These are phyloP conservation scores for Ophiocordyceps unilateralis DNA, from an alignment of 2,329 filamentous ascomycete genomes.

Conservation along the genomic window DNA sequence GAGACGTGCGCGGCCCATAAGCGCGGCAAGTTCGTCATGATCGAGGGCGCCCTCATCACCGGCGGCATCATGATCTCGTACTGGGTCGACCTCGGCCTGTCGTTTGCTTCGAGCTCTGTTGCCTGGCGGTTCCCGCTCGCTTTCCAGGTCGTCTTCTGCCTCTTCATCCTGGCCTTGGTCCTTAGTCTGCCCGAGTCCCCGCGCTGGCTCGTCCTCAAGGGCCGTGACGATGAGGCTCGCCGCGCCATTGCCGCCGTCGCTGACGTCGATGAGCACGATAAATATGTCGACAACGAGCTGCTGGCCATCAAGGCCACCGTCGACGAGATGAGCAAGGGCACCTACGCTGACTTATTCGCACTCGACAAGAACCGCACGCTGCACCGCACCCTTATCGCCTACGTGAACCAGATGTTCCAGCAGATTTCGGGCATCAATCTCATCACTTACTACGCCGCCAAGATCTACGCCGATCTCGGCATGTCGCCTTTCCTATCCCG, in stretches of 20 bases:
- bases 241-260: conserved; percentile 34
- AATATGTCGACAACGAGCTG: conserved; percentile 40
- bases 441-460: conserved; percentile 44
- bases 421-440: conserved; percentile 48
- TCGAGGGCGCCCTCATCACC: conserved; percentile 40
- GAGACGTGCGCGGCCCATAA: conserved; percentile 40
- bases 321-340: conserved; percentile 47
- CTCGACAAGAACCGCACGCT: conserved; percentile 38
- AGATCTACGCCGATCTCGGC: conserved; percentile 38
- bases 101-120: conserved; percentile 24
- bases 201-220: conserved; percentile 28
- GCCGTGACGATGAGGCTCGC: conserved; percentile 27
- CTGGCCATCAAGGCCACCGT: conserved; percentile 47
- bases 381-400: conserved; percentile 42
- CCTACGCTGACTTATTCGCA: conserved; percentile 39
- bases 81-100: conserved; percentile 43
- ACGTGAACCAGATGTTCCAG: conserved; percentile 45
- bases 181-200: conserved; percentile 37
- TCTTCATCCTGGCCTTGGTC: conserved; percentile 37
- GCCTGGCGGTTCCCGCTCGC: conserved; percentile 42
- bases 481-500: conserved; percentile 37
- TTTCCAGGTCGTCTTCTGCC: conserved; percentile 36
- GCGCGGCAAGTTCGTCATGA: conserved; percentile 42
- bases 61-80: conserved; percentile 39
- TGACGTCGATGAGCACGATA: conserved; percentile 33